These are phyloP conservation scores for Mortierella alpina DNA, from an alignment of 192 early-diverging fungal genomes.

Conservation along the genomic window DNA sequence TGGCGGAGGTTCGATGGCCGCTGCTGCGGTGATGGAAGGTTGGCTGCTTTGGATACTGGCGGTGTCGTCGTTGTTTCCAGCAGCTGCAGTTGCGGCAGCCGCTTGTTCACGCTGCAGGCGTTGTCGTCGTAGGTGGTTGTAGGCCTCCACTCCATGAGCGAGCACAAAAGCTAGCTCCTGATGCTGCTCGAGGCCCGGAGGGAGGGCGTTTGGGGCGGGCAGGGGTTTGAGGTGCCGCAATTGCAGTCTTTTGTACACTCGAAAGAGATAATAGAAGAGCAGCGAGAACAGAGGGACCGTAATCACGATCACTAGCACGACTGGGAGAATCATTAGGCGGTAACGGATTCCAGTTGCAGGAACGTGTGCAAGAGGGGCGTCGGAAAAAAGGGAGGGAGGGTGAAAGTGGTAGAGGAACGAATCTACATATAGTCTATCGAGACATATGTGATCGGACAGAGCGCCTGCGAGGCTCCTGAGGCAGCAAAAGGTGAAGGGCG, in stretches of 20 bases:
- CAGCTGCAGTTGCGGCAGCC: background rate
- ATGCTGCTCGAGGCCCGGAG: constrained; percentile 20
- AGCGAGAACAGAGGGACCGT: constrained; percentile 10
- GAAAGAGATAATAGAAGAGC: constrained; percentile 17
- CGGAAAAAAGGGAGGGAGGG: constrained; percentile 1
- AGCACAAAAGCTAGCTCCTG: constrained; percentile 39
- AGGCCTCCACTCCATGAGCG: constrained; percentile 39
- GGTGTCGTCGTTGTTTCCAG: background rate
- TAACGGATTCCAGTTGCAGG: background rate
- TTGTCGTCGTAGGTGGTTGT: constrained; percentile 26
- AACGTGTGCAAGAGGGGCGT: background rate
- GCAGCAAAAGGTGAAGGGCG: too few species aligned
- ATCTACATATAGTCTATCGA: too few species aligned
- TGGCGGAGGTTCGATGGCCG: constrained; percentile 14
- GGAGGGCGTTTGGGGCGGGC: constrained; percentile 1
- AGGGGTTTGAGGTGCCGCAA: constrained; percentile 16
- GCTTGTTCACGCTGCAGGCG: constrained; percentile 3
- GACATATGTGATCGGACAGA: too few species aligned
- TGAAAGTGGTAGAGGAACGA: background rate
- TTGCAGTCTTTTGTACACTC: constrained; percentile 24
- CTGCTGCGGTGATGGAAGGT: constrained; percentile 12
- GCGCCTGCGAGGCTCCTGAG: too few species aligned
- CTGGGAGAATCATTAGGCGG: background rate
- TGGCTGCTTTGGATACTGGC: constrained; percentile 10
- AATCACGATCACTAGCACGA: constrained; percentile 6